Evolutionary conservation across 2,329 filamentous ascomycete genomes (phyloP), one percentile per base, ranked within the genome.

Genomic region (Fusarium anthophilum): DNA sequence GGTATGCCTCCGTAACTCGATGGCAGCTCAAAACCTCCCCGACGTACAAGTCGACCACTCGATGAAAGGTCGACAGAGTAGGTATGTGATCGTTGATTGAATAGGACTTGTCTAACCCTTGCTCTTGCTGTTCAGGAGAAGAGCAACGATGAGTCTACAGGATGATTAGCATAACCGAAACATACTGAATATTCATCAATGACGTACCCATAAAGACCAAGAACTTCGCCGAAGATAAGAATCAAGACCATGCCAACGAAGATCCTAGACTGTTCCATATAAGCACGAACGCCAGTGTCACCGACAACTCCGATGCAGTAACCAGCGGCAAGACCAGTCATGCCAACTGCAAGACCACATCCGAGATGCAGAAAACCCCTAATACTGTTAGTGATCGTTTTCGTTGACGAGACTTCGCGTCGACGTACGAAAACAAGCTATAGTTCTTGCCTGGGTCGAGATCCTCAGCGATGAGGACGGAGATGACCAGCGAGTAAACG

Each of bases 161-260:
- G 15, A 32, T 20, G 10, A 57, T 77, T 41, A 77, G 69, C 37
- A 41, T 54, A 20, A n/a, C 20, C 18, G 11, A 20, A 17, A 20
- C 18, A 15, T 14, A 56, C 74, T 66, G 72, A 59, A 32, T 15
- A n/a, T 12, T 22, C 12, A 20, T 8, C 20, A 8, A 32, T 26
- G 38, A 82, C 92, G 77, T 88, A 98, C 94, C 96, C 96, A 80
- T 99, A 99, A 38, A 99, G 91, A 83, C 96, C 96, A 81, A 99
- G 83, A 24, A 99, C 96, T 87, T 99, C 96, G 65, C 94, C 96
- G 82, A 99, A 99, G 90, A 99, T 99, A 73, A 98, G 89, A 77
- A 98, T 98, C 79, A 99, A 86, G 53, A 99, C 96, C 96, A 98
- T 98, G 83, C 96, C 96, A 56, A 99, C 96, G 79, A 98, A 99